Conservation (phyloP, 2,329 filamentous ascomycete species). For the Colletotrichum australisinense region DNA sequence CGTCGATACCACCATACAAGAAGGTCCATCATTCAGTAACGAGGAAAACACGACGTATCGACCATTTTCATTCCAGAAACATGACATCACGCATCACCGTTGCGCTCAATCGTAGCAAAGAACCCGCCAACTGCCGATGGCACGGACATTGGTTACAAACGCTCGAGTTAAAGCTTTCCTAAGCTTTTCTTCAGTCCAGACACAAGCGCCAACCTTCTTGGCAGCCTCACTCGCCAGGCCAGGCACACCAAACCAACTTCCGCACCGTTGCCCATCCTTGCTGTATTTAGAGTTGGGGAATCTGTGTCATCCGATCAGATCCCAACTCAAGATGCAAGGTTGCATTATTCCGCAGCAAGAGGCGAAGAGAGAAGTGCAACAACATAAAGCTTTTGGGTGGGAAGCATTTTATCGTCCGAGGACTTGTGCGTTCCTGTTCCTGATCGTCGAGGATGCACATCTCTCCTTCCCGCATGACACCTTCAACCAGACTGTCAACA, state of each 20-base stretch:
- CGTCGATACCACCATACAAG: neutral
- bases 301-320: conserved; percentile 34
- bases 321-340: conserved; percentile 11
- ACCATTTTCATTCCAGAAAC: neutral
- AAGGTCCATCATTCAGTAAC: too few relatives aligned
- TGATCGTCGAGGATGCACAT: neutral
- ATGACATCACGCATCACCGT: neutral
- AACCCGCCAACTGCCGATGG: conserved; percentile 5
- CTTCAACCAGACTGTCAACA: neutral
- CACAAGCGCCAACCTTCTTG: conserved; percentile 32
- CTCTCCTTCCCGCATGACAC: neutral
- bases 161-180: conserved; percentile 12
- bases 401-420: neutral
- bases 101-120: neutral
- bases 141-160: conserved; percentile 5
- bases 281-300: conserved; percentile 27
- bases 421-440: too few relatives aligned
- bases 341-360: neutral
- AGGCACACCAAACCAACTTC: neutral
- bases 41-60: neutral
- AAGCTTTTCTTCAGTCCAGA: conserved; percentile 29
- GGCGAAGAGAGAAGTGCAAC: neutral
- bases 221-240: conserved; percentile 25
- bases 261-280: neutral
- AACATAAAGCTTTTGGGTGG: conserved; percentile 23